A percentile compares a stretch with the other conserved stretches of the same genome.
phyloP scores from a whole-genome alignment of 140 eudicot genomes.

The Ambrosia hybrid region DNA sequence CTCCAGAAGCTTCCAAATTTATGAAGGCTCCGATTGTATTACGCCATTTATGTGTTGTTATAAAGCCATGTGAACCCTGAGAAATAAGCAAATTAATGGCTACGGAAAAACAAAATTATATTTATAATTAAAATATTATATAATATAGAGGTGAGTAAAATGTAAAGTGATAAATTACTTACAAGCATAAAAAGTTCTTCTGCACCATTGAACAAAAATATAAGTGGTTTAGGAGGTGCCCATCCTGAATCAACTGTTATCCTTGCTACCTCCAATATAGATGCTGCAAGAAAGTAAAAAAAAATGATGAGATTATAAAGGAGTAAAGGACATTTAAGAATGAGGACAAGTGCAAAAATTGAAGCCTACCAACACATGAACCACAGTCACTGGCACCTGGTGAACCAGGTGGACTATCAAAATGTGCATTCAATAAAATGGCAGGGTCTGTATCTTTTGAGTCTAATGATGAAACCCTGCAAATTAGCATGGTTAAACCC shows the following conservation, averaged over 20 bases:
- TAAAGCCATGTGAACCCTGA: conserved; percentile 55
- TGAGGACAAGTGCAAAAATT: background rate
- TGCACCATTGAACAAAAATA: conserved; percentile 93
- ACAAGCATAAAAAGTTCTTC: conserved; percentile 99
- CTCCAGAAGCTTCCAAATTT: conserved; percentile 91
- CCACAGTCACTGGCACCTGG: conserved; percentile 99
- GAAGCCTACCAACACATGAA: conserved; percentile 89
- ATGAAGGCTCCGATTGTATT: conserved; percentile 88
- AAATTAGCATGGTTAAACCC: conserved; percentile 28
- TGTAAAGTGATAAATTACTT: conserved; percentile 20
- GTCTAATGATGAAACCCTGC: conserved; percentile 80
- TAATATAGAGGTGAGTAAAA: background rate
- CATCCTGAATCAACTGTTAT: conserved; percentile 85
- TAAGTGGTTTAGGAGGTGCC: conserved; percentile 83
- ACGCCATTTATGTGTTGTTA: conserved; percentile 89
- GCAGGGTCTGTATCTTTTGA: conserved; percentile 78
- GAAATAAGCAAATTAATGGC: too few species aligned
- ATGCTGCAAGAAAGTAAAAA: conserved; percentile 48
- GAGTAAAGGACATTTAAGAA: conserved; percentile 7
- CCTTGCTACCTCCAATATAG: conserved; percentile 88
- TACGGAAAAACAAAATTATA: too few species aligned
- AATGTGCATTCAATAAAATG: conserved; percentile 88
- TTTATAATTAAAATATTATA: too few species aligned
- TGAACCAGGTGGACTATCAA: conserved; percentile 87
- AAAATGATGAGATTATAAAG: conserved; percentile 6